Percentiles rank a stretch among this genome's conserved stretches.
Evolutionary conservation across 805 yeast species (phyloP).

Genomic region (Sugiyamaella marilandica): DNA sequence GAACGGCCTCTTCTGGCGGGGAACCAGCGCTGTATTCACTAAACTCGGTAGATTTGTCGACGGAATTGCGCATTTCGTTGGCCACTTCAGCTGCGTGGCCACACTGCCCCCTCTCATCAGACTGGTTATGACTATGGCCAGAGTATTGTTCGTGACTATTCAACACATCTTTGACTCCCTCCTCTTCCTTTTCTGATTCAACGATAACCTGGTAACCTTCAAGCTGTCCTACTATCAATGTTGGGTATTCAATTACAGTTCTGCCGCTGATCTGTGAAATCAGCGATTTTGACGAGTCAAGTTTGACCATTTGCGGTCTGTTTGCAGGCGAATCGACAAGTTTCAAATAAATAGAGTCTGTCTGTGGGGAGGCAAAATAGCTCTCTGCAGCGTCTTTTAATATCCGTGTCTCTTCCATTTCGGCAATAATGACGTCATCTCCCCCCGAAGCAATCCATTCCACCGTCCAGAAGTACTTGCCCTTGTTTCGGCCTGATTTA

Average conservation of each 20-base stretch:
- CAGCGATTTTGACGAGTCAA: conserved; percentile 32
- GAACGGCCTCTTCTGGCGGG: conserved; percentile 67
- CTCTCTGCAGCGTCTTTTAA: conserved; percentile 1
- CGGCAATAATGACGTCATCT: conserved; percentile 14
- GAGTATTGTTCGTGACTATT: too few relatives aligned
- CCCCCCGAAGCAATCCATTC: conserved; percentile 55
- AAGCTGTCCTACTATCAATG: conserved; percentile 29
- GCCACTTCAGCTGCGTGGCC: background rate
- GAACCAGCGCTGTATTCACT: conserved; percentile 38
- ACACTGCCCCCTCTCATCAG: conserved; percentile 11
- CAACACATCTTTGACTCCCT: background rate
- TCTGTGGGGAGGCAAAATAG: background rate
- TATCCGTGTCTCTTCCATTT: conserved; percentile 7
- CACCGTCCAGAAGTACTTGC: conserved; percentile 70
- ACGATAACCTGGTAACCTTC: background rate
- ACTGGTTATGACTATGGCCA: background rate
- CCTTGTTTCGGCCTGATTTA: conserved; percentile 66
- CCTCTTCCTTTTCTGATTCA: conserved; percentile 11
- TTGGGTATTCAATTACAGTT: conserved; percentile 74
- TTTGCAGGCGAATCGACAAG: conserved; percentile 20
- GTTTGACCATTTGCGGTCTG: conserved; percentile 8
- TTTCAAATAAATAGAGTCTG: conserved; percentile 15
- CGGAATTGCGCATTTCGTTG: conserved; percentile 10
- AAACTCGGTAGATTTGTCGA: conserved; percentile 20
- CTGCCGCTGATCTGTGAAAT: conserved; percentile 49